Percentiles rank a stretch among this genome's conserved stretches.
Conservation (phyloP, 106 monocot species). For the Acorus calamus region DNA sequence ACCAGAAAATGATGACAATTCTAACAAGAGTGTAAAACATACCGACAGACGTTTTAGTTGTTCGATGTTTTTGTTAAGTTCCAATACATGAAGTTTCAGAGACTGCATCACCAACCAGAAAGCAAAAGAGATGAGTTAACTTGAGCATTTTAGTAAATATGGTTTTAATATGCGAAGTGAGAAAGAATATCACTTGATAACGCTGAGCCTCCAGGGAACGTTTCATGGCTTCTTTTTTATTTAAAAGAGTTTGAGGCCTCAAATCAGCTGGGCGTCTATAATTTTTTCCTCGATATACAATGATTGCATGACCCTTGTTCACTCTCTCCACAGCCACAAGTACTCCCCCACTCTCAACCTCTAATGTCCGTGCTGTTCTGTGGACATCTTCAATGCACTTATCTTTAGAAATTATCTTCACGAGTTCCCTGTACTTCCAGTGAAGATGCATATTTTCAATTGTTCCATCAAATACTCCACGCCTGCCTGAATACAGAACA, state of each 20-base stretch:
- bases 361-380: constrained; percentile 49
- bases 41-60: constrained; percentile 44
- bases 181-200: constrained; percentile 38
- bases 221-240: constrained; percentile 70
- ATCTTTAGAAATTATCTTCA: constrained; percentile 78
- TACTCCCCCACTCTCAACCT: constrained; percentile 93
- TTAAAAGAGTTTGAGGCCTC: constrained; percentile 73
- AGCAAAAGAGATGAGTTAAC: neutral
- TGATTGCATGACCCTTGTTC: constrained; percentile 90
- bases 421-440: constrained; percentile 98
- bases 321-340: constrained; percentile 83
- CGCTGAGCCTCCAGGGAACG: constrained; percentile 74
- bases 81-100: constrained; percentile 87
- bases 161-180: neutral
- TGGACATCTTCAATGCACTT: constrained; percentile 45
- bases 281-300: constrained; percentile 91
- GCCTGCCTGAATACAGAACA: constrained; percentile 50
- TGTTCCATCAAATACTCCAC: constrained; percentile 95
- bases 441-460: constrained; percentile 99
- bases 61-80: constrained; percentile 55
- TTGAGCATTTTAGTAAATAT: neutral
- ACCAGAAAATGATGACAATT: neutral
- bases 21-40: constrained; percentile 3
- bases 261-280: constrained; percentile 55
- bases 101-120: constrained; percentile 34